These are phyloP conservation scores for Candida sphagnicola DNA, from an alignment of 805 yeast genomes.

Conservation along the genomic window DNA sequence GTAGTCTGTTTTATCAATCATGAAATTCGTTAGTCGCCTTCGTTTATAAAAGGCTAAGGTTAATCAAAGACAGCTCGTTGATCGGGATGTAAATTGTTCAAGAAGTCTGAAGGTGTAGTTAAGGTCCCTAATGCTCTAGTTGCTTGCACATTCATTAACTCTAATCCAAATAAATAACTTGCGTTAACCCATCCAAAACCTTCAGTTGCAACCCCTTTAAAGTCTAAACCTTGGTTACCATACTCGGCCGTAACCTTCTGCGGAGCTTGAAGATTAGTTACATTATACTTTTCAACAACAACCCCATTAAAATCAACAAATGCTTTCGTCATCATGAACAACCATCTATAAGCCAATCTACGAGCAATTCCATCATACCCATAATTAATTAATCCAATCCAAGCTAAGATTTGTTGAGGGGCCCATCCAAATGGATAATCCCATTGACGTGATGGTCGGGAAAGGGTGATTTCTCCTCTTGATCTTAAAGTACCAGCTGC, in stretches of 20 bases:
- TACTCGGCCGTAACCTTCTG: conserved; percentile 94
- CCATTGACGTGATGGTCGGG: conserved; percentile 93
- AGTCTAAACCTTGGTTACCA: conserved; percentile 93
- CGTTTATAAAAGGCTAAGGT: too few relatives aligned
- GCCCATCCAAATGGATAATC: conserved; percentile 99
- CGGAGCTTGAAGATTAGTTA: conserved; percentile 75
- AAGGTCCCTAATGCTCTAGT: conserved; percentile 75
- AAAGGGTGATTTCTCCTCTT: conserved; percentile 64
- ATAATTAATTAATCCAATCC: conserved; percentile 80
- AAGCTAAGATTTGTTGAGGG: conserved; percentile 92
- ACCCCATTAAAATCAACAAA: conserved; percentile 92
- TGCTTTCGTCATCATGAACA: conserved; percentile 81
- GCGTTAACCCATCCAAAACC: conserved; percentile 99
- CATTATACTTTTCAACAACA: conserved; percentile 93
- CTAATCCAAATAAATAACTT: conserved; percentile 69
- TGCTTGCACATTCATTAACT: conserved; percentile 62
- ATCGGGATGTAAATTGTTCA: conserved; percentile 40
- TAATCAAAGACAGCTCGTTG: conserved; percentile 25
- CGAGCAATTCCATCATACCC: conserved; percentile 63
- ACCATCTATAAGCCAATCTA: conserved; percentile 82
- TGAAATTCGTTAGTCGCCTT: too few relatives aligned
- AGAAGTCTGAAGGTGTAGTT: conserved; percentile 66
- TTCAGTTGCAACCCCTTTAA: conserved; percentile 89
- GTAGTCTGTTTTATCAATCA: too few relatives aligned
- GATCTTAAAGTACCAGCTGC: conserved; percentile 78